Base-by-base conservation (phyloP, 2,329 filamentous ascomycete species). In the Cytospora chrysosperma region DNA sequence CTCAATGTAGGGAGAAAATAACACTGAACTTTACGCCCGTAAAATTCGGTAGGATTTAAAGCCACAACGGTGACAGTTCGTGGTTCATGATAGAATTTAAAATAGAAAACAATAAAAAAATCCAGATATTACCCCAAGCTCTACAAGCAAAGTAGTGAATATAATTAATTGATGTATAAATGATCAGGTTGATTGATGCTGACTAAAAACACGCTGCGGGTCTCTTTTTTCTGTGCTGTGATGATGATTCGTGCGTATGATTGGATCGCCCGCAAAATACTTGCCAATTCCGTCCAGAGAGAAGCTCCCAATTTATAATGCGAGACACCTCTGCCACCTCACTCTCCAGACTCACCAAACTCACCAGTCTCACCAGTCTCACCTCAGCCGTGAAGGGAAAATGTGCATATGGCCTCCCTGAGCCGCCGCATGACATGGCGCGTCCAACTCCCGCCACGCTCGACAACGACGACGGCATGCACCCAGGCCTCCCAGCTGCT, bases 351-450 rank as follows among this genome's bases (percentile, higher is more conserved):
- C n/a, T n/a, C n/a, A n/a, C n/a, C n/a, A n/a, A n/a, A 4, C 21
- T 51, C 17, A 49, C 24, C 13, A n/a, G n/a, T n/a, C n/a, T n/a
- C 40, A 9, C 4, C 3, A 27, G 7, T 52, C 50, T 30, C 50
- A 27, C 26, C 3, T 8, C 27, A 52, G 24, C 50, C 26, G 7
- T 28, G 26, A 27, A 51, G 49, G 27, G 50, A 27, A 30, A n/a
- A 55, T 49, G 51, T 34, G 43, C 54, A 32, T 26, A 61, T 61
- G 59, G 51, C 59, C 59, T 55, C 59, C 15, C 59, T 61, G 51
- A 37, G 51, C 59, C 59, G 40, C 59, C 59, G 59, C 37, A 61
- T 26, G 21, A 6, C 54, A 61, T 61, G 59, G 59, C 59, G 51
- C 47, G 27, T 61, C 17, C 43, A 50, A 21, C 32, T 40, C 5